These are phyloP conservation scores for Globisporangium irregulare DNA, from an alignment of 352 stramenopile species.

Conservation along the genomic window DNA sequence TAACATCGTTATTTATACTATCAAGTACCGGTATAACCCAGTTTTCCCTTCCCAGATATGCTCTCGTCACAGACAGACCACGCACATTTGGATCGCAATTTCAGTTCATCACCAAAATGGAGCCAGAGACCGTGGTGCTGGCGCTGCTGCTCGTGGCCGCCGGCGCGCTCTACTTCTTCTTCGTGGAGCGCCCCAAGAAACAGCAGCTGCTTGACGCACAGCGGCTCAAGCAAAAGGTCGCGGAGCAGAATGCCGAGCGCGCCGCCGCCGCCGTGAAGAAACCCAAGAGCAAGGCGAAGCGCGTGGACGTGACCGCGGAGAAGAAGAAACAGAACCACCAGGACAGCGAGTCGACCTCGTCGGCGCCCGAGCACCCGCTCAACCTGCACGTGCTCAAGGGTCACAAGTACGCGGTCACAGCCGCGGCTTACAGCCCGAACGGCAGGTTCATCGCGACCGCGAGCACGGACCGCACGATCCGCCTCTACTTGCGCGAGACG, in stretches of 20 bases:
- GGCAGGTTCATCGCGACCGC: slow-evolving; percentile 72
- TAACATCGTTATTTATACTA: not conserved
- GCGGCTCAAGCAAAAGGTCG: slow-evolving; percentile 49
- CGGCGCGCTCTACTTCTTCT: slow-evolving; percentile 66
- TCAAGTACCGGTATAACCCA: not conserved
- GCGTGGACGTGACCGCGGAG: slow-evolving; percentile 69
- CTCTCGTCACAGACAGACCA: not conserved
- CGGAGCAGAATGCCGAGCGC: slow-evolving; percentile 45
- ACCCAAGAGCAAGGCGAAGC: slow-evolving; percentile 55
- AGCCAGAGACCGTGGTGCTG: slow-evolving; percentile 38
- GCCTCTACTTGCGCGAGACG: slow-evolving; percentile 62
- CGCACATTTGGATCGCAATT: slow-evolving; percentile 1
- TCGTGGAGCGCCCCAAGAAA: slow-evolving; percentile 44
- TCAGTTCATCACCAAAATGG: slow-evolving; percentile 16
- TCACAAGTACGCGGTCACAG: slow-evolving; percentile 70
- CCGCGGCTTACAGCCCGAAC: slow-evolving; percentile 71
- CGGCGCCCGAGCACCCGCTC: slow-evolving; percentile 31
- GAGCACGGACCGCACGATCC: slow-evolving; percentile 73
- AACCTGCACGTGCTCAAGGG: slow-evolving; percentile 55
- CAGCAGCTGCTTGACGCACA: slow-evolving; percentile 27
- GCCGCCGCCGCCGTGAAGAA: slow-evolving; percentile 49
- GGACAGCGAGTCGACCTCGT: slow-evolving; percentile 10
- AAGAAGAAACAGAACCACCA: slow-evolving; percentile 49
- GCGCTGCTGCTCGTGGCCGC: slow-evolving; percentile 53
- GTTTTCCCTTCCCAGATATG: not conserved